Conservation (phyloP, 805 yeast species). For the Candida cerambycidarum region DNA sequence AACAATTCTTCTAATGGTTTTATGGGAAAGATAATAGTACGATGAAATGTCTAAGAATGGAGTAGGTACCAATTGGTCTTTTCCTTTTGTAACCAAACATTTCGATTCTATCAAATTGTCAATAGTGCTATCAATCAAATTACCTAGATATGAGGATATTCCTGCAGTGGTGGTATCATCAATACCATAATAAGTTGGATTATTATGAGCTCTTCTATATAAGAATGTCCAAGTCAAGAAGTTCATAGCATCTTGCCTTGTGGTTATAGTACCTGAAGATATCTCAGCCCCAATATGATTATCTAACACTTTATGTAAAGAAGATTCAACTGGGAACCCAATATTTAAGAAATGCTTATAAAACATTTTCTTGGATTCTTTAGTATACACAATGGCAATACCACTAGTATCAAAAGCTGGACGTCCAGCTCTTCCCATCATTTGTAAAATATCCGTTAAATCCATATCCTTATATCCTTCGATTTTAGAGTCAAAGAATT, state of each 20-base stretch:
- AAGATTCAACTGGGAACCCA: slow-evolving; percentile 83
- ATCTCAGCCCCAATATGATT: slow-evolving; percentile 83
- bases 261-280: slow-evolving; percentile 62
- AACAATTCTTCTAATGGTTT: slow-evolving; percentile 73
- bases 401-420: slow-evolving; percentile 81
- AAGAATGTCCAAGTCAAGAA: slow-evolving; percentile 76
- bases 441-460: slow-evolving; percentile 74
- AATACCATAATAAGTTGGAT: slow-evolving; percentile 74
- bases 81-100: slow-evolving; percentile 57
- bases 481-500: slow-evolving; percentile 58
- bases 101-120: slow-evolving; percentile 67
- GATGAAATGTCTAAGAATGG: slow-evolving; percentile 84
- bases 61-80: slow-evolving; percentile 59
- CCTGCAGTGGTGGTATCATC: slow-evolving; percentile 60
- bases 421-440: slow-evolving; percentile 87
- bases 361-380: slow-evolving; percentile 70
- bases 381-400: slow-evolving; percentile 72
- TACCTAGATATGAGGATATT: slow-evolving; percentile 56
- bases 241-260: slow-evolving; percentile 70
- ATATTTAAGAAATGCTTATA: slow-evolving; percentile 76
- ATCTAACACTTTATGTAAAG: slow-evolving; percentile 73
- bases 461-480: slow-evolving; percentile 81
- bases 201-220: slow-evolving; percentile 71
- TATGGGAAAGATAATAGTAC: slow-evolving; percentile 89
- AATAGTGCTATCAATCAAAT: slow-evolving; percentile 67